Conservation (phyloP, 2,329 filamentous ascomycete genomes). For the Pseudocercospora cruenta region DNA sequence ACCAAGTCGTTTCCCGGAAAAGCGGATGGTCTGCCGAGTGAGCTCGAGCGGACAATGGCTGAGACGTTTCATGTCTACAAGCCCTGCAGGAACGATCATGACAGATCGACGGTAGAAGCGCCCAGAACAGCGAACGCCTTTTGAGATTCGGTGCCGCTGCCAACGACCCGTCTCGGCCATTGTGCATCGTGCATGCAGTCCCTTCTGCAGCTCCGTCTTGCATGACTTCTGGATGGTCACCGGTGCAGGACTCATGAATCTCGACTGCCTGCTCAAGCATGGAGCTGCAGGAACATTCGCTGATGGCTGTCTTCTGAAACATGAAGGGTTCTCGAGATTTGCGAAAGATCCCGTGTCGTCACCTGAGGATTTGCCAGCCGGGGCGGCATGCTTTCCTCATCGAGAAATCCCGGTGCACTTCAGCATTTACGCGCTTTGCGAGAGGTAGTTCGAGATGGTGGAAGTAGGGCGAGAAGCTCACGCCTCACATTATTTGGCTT, state of each 20-base stretch:
- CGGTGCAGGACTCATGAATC: neutral
- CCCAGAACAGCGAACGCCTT: constrained; percentile 6
- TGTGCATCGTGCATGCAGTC: neutral
- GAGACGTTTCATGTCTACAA: constrained; percentile 10
- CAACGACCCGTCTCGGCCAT: neutral
- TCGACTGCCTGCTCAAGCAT: neutral
- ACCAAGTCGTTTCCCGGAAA: neutral
- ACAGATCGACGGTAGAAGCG: constrained; percentile 4
- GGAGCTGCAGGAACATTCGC: neutral
- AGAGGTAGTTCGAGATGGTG: neutral
- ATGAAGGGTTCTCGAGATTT: neutral
- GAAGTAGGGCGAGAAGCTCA: constrained; percentile 1
- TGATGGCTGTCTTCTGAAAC: neutral
- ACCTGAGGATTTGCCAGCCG: neutral
- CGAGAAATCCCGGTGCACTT: neutral
- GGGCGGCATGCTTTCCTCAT: neutral
- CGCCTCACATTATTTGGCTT: neutral
- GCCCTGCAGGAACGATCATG: constrained; percentile 8
- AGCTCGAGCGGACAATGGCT: neutral
- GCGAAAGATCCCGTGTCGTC: neutral
- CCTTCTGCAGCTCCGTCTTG: neutral
- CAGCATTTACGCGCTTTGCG: constrained; percentile 6
- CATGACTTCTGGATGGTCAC: neutral
- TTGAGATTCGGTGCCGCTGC: neutral
- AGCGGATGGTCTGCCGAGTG: neutral